Evolutionary conservation across 805 yeast genomes (phyloP), one percentile per base, ranked within the genome.

Genomic region (Ogataea saltuana): DNA sequence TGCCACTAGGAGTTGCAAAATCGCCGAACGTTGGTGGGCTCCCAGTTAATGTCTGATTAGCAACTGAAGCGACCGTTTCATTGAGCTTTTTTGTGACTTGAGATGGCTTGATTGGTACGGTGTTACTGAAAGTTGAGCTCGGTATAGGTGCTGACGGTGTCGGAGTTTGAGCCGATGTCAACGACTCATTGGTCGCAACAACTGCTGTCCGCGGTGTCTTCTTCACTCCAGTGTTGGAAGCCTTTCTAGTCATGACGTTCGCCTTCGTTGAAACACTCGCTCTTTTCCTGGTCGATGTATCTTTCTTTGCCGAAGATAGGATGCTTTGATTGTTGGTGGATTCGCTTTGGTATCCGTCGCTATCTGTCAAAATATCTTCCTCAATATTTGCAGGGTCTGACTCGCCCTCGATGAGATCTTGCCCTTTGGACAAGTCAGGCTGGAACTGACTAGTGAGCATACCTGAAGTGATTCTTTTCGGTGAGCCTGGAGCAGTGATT

Each of bases 401-500:
- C 13, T 53, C 55, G 10, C 50, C 58, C n/a, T 39, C 38, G 22
- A 48, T 43, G 16, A 51, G 51, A 21, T 54, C 63, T 10, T 39
- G 47, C 21, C 49, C 48, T 30, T 62, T 64, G 3, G 70, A 64
- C n/a, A 66, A 47, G 39, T 66, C 64, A 1, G 70, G 70, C 39
- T 60, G 65, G 5, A 54, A 52, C 10, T 46, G 44, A 1, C 52
- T 16, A 7, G 49, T 44, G 13, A 66, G 50, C 70, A 66, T 66
- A 7, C 70, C 70, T 2, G 70, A 64, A 2, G 68, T 63, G 25
- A 67, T 64, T 53, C 70, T 56, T 27, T 54, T 55, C 9, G 67
- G 67, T 3, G 67, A 63, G 1, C 68, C 69, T 16, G 52, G 53
- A 11, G 64, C 64, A 23, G 61, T 54, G 4, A 64, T 54, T 5